Base-by-base conservation (phyloP, 2,329 filamentous ascomycete genomes). In the Aureobasidium subglaciale region DNA sequence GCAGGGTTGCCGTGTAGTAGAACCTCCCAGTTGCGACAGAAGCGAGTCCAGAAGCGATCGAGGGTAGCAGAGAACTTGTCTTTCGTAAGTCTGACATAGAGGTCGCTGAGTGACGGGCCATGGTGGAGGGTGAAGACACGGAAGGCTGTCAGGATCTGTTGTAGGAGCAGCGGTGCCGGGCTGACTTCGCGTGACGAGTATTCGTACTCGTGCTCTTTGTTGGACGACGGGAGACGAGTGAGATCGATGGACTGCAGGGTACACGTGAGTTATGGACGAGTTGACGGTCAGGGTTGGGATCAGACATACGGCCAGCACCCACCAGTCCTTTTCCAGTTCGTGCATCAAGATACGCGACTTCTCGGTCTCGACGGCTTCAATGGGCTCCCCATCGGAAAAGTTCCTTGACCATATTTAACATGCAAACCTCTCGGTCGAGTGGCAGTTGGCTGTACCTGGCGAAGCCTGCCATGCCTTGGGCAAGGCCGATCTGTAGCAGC, bases 381-480 rank as follows among this genome's bases (percentile, higher is more conserved):
- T 82, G 2, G 88, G 70, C 62, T 85, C 78, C 58, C 85, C 88
- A 59, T 83, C 80, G 2, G 91, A 87, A 71, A 99, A 99, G 64
- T 85, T 91, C 67, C 85, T 86, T 64, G 15, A 46, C 18, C 18
- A 48, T 25, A 27, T 29, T 34, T 56, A 22, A 55, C 43, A 40
- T 27, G 57, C 16, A 22, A 11, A 41, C 15, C 2, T 13, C 18
- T n/a, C 25, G n/a, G 24, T 50, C 35, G n/a, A 52, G 13, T 16
- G 13, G 16, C 11, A 30, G 34, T 22, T 63, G 55, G 15, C 45
- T 56, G 34, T 72, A 85, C 81, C 78, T 82, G 62, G 88, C 88
- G 73, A 99, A 99, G 68, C 85, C 88, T 58, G 95, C 86, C 86
- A 97, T 96, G 68, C 91, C 93, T 74, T 99, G 93, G 37, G 93